Conservation (phyloP, 306 rosid species). For the Lathyrus tuberosus region DNA sequence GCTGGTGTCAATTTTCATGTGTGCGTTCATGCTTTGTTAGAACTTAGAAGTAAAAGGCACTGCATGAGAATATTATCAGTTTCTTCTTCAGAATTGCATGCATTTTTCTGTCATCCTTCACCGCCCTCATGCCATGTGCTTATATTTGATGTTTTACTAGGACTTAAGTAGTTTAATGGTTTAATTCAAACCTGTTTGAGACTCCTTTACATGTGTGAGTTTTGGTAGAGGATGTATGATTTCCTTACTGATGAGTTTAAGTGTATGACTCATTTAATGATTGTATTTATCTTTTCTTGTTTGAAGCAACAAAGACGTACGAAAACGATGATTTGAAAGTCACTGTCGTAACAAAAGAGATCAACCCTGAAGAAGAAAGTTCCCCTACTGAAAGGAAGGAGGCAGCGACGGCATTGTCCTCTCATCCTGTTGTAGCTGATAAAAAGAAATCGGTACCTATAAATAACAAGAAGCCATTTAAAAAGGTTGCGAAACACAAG, state of each 20-base stretch:
- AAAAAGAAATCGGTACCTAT: constrained; percentile 52
- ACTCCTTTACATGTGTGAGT: constrained; percentile 11
- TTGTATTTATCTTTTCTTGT: constrained; percentile 37
- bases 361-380: constrained; percentile 60
- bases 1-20: background rate
- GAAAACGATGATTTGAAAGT: constrained; percentile 70
- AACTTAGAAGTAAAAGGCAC: background rate
- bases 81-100: background rate
- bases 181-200: constrained; percentile 5
- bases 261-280: constrained; percentile 19
- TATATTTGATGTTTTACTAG: background rate
- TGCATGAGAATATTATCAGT: background rate
- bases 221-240: background rate
- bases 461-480: constrained; percentile 58
- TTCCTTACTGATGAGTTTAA: too few species aligned
- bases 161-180: constrained; percentile 3
- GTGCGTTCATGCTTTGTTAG: background rate
- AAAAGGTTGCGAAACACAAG: constrained; percentile 57
- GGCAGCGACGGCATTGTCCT: constrained; percentile 30
- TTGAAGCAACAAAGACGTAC: constrained; percentile 64
- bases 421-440: constrained; percentile 43
- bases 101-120: background rate
- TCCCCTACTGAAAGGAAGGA: constrained; percentile 45
- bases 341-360: constrained; percentile 77
- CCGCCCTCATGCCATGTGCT: background rate